Evolutionary conservation across 2,329 filamentous ascomycete species (phyloP).

Genomic region (Dendrostoma leiphaemia): DNA sequence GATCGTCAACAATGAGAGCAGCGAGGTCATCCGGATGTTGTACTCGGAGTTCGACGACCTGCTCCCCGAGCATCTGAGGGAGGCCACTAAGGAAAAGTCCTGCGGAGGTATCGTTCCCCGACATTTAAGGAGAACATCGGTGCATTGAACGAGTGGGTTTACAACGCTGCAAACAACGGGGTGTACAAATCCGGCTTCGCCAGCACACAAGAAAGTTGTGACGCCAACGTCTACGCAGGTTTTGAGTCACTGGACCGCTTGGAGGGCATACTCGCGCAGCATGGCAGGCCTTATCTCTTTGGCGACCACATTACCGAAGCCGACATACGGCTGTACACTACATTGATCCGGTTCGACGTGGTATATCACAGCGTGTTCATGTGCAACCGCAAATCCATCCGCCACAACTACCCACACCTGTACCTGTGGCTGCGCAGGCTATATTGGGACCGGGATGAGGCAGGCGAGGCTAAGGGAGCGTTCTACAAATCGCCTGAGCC

Average conservation of each 20-base stretch:
- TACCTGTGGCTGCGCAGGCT: constrained; percentile 67
- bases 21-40: constrained; percentile 82
- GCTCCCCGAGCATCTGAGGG: constrained; percentile 50
- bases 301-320: constrained; percentile 65
- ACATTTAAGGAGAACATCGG: constrained; percentile 57
- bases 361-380: constrained; percentile 66
- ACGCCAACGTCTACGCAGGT: constrained; percentile 56
- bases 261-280: constrained; percentile 53
- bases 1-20: constrained; percentile 81
- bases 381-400: constrained; percentile 62
- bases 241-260: constrained; percentile 65
- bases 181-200: constrained; percentile 63
- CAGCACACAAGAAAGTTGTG: constrained; percentile 62
- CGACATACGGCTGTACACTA: constrained; percentile 66
- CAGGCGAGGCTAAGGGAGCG: constrained; percentile 43
- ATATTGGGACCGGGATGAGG: constrained; percentile 61
- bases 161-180: constrained; percentile 49
- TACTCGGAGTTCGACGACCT: constrained; percentile 70
- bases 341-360: constrained; percentile 65
- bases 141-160: constrained; percentile 66
- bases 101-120: constrained; percentile 58
- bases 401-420: constrained; percentile 63
- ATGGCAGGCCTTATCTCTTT: constrained; percentile 56
- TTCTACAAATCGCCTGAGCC: constrained; percentile 70
- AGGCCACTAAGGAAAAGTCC: constrained; percentile 39